These are phyloP conservation scores for Limnanthes douglasii DNA, from an alignment of 345 rosid species.

Conservation along the genomic window DNA sequence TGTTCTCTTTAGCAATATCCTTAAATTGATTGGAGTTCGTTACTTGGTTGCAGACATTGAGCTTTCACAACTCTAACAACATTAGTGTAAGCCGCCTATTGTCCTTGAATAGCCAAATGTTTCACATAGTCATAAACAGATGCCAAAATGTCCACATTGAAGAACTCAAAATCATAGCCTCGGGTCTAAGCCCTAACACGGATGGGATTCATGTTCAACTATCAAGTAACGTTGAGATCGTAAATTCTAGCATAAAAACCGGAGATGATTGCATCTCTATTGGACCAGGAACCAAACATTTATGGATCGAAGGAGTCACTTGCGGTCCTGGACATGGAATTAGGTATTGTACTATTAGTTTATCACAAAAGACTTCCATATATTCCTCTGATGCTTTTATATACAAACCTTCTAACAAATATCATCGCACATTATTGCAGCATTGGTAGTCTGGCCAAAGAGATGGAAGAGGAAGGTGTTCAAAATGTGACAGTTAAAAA, in stretches of 20 bases:
- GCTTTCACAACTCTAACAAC: constrained; percentile 21
- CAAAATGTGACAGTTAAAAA: constrained; percentile 27
- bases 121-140: constrained; percentile 29
- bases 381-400: no score
- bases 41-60: constrained; percentile 1
- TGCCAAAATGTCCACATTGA: constrained; percentile 27
- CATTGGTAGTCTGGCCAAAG: constrained; percentile 42
- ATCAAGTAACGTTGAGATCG: constrained; percentile 22
- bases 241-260: constrained; percentile 23
- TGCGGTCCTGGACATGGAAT: constrained; percentile 73
- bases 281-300: constrained; percentile 34
- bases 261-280: constrained; percentile 56
- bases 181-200: constrained; percentile 38
- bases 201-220: constrained; percentile 49
- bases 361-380: background rate
- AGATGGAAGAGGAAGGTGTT: constrained; percentile 32
- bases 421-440: no score
- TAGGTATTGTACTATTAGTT: constrained; percentile 10
- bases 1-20: no score
- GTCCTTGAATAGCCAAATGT: constrained; percentile 39
- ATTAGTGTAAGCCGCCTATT: constrained; percentile 25
- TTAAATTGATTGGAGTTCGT: no score
- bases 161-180: constrained; percentile 22
- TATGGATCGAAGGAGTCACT: constrained; percentile 27
- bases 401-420: no score